Evolutionary conservation across 768 basidiomycete genomes (phyloP), one percentile per base, ranked within the genome.

Genomic region (Neoboletus brunneissimus): DNA sequence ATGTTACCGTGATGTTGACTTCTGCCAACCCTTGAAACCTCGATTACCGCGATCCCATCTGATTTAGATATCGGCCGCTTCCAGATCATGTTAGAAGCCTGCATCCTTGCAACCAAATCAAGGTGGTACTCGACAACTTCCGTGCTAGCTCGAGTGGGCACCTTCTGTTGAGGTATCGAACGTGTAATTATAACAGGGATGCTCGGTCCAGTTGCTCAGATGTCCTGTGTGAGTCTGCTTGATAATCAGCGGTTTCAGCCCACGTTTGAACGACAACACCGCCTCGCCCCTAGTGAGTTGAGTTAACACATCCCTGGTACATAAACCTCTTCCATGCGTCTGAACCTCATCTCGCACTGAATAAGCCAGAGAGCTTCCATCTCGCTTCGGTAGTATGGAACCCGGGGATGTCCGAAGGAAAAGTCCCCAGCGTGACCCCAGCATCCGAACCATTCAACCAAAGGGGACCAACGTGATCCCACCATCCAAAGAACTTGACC

Each of bases 391-490:
- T 53, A 38, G 38, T 32, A 51, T 53, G 54, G 53, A 56, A 59
- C 57, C 43, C 61, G 57, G 64, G 40, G 50, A 64, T 48, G 18
- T 20, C 65, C 65, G 58, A 40, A 22, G 32, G 40, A 55, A 54
- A 29, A 58, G 40, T 27, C 49, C 13, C 37, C n/a, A 47, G 10
- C 4, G 22, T 12, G 32, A 42, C 53, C 29, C 54, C 54, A 8
- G 10, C 29, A 22, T 9, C 50, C 10, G 23, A 43, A n/a, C n/a
- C n/a, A n/a, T n/a, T n/a, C 3, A 31, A 9, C 40, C 20, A 55
- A 18, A 42, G 32, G 10, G 27, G 16, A 48, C 43, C 32, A 22
- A 16, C 32, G 22, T 0, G 18, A 45, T 37, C 57, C 25, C n/a
- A 23, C 6, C 52, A 42, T 29, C 35, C 23, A 40, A 50, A 52